Conservation (phyloP, 768 basidiomycete species). For the Termitomyces sp. region DNA sequence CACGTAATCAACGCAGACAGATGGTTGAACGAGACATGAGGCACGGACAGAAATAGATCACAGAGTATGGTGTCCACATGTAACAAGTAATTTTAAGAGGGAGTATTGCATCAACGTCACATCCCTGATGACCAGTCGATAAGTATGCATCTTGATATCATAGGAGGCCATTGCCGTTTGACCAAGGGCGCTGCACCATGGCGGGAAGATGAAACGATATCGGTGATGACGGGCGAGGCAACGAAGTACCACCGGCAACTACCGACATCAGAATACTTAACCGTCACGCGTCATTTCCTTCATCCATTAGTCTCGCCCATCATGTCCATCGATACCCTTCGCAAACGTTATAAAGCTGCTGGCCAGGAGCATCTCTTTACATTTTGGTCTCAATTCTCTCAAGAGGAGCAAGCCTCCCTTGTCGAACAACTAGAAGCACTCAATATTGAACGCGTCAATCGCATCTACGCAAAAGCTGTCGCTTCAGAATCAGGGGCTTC, state of each 20-base stretch:
- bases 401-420: conserved; percentile 58
- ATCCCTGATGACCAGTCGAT: no score
- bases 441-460: conserved; percentile 89
- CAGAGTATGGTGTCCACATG: neutral
- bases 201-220: neutral
- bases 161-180: neutral
- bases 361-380: conserved; percentile 86
- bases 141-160: neutral
- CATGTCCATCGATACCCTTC: conserved; percentile 57
- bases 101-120: neutral
- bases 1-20: neutral
- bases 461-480: conserved; percentile 76
- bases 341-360: conserved; percentile 65
- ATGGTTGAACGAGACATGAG: neutral
- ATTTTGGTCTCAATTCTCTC: conserved; percentile 74
- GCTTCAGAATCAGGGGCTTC: conserved; percentile 48
- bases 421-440: conserved; percentile 69
- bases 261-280: conserved; percentile 9
- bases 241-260: conserved; percentile 12
- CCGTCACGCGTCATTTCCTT: neutral
- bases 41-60: neutral
- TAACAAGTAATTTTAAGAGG: neutral
- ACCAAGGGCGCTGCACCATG: neutral
- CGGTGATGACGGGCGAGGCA: neutral
- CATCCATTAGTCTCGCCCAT: conserved; percentile 14